phyloP scores from a whole-genome alignment of 441 rosid species.

The Capsella rubella region DNA sequence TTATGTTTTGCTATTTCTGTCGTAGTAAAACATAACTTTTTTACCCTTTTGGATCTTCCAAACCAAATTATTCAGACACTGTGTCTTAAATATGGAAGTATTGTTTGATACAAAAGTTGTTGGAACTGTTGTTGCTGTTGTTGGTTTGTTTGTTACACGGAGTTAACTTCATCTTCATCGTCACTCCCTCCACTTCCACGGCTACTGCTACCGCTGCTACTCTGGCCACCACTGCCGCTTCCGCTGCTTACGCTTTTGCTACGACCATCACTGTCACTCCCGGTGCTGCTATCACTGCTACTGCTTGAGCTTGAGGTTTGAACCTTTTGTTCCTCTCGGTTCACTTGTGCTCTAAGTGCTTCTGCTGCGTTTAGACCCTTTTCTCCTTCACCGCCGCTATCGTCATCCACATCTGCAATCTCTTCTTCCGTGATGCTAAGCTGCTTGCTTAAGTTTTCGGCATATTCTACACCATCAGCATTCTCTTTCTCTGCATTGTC shows the following conservation, averaged over 20 bases:
- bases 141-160: conserved; percentile 49
- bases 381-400: conserved; percentile 64
- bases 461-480: conserved; percentile 45
- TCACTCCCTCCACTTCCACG: conserved; percentile 46
- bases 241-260: conserved; percentile 64
- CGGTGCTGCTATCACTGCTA: conserved; percentile 69
- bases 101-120: conserved; percentile 1
- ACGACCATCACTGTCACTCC: conserved; percentile 53
- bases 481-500: conserved; percentile 48
- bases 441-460: conserved; percentile 43
- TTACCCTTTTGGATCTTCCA: conserved; percentile 28
- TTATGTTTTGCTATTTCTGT: not conserved
- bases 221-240: conserved; percentile 35
- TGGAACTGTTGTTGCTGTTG: not conserved
- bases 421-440: conserved; percentile 67
- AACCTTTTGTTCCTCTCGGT: conserved; percentile 52
- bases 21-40: conserved; percentile 1
- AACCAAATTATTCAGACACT: conserved; percentile 27
- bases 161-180: conserved; percentile 71
- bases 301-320: conserved; percentile 71
- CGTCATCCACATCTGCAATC: conserved; percentile 87
- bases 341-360: conserved; percentile 86
- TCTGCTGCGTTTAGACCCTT: conserved; percentile 87
- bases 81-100: conserved; percentile 6
- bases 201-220: conserved; percentile 46